These are phyloP conservation scores for Parathielavia appendiculata DNA, from an alignment of 495 filamentous ascomycete genomes.

Conservation along the genomic window DNA sequence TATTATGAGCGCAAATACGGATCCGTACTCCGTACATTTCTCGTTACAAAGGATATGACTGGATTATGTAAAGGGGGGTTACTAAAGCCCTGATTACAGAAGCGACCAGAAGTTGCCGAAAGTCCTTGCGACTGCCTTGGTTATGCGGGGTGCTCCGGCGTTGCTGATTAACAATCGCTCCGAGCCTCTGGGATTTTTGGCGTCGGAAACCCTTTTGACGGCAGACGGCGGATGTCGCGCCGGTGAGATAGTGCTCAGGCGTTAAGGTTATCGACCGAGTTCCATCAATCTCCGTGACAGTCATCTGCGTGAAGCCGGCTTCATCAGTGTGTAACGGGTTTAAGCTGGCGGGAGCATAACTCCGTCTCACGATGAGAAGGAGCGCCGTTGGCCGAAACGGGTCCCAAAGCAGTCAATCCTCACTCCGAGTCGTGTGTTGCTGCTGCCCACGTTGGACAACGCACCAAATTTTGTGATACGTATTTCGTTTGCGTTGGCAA, in stretches of 20 bases:
- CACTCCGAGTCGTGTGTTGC: neutral
- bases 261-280: neutral
- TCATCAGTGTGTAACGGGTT: conserved; percentile 16
- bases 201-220: neutral
- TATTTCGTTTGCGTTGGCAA: conserved; percentile 8
- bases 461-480: conserved; percentile 17
- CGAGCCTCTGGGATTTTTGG: neutral
- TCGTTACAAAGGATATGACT: neutral
- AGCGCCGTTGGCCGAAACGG: conserved; percentile 14
- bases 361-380: conserved; percentile 8
- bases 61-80: conserved; percentile 7
- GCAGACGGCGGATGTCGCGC: neutral
- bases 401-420: neutral
- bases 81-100: neutral
- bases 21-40: no score
- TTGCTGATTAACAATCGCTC: conserved; percentile 19
- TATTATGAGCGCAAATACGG: conserved; percentile 3
- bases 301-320: conserved; percentile 12
- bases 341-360: conserved; percentile 15
- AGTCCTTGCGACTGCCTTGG: neutral
- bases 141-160: conserved; percentile 11
- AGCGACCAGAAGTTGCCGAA: conserved; percentile 7
- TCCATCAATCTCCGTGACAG: neutral
- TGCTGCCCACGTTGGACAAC: conserved; percentile 2
- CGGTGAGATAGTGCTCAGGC: neutral